These are phyloP conservation scores for Lactarius hatsudake DNA, from an alignment of 768 basidiomycete genomes.

Conservation along the genomic window DNA sequence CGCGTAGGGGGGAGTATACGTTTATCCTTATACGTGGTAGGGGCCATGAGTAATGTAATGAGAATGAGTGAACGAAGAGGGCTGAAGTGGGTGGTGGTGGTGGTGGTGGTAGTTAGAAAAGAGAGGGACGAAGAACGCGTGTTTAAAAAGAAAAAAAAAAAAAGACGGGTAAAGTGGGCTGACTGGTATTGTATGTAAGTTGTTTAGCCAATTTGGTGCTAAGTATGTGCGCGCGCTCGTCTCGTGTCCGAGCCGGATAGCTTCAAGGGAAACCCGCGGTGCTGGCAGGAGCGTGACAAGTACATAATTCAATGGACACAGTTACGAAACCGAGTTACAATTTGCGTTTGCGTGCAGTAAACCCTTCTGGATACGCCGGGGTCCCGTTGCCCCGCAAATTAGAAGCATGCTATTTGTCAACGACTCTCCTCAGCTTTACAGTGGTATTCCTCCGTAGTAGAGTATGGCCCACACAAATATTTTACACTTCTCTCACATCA, in stretches of 20 bases:
- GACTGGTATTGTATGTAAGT: neutral
- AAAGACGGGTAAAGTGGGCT: neutral
- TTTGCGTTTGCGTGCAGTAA: neutral
- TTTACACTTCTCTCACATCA: neutral
- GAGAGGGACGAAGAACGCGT: neutral
- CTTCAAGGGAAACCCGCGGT: neutral
- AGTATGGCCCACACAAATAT: neutral
- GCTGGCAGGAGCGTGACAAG: neutral
- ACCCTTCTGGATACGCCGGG: neutral
- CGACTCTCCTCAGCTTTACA: neutral
- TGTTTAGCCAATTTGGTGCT: neutral
- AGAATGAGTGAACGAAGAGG: neutral
- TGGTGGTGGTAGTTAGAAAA: neutral
- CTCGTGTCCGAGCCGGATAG: constrained; percentile 8
- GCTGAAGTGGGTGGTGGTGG: neutral
- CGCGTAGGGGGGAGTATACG: neutral
- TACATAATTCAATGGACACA: neutral
- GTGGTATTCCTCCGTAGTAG: neutral
- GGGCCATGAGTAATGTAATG: constrained; percentile 12
- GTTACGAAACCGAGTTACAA: neutral
- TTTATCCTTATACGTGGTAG: constrained; percentile 15
- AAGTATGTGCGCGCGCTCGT: neutral
- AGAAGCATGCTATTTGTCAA: neutral
- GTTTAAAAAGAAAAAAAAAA: constrained; percentile 1
- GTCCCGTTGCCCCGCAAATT: neutral